Evolutionary conservation across 1,139 yeast species (phyloP).

Genomic region (Sugiyamaella xylanicola): DNA sequence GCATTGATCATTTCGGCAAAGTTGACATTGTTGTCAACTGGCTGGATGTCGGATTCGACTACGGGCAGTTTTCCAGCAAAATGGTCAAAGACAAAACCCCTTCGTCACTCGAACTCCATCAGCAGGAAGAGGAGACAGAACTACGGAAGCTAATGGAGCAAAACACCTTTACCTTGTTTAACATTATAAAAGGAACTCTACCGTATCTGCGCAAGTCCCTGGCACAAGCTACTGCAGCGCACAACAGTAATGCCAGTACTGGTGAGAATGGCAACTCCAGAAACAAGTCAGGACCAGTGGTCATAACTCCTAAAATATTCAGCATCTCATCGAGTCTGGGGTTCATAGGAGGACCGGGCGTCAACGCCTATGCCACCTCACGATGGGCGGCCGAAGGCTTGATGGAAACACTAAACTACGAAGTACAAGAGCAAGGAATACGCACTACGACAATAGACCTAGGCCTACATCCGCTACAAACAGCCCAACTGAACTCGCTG

Average conservation of each 20-base stretch:
- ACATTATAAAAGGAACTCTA: conserved; percentile 22
- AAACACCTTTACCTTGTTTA: conserved; percentile 22
- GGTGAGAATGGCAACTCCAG: not conserved
- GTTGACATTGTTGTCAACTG: conserved; percentile 25
- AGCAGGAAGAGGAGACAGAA: conserved; percentile 21
- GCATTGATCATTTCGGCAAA: conserved; percentile 21
- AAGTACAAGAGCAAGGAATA: conserved; percentile 22
- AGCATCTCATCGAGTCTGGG: conserved; percentile 24
- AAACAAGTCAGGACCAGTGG: not conserved
- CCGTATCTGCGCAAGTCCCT: conserved; percentile 16
- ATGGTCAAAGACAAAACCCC: conserved; percentile 3
- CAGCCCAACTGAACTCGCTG: conserved; percentile 15
- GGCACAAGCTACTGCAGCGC: not conserved
- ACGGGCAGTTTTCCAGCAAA: not conserved
- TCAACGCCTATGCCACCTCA: conserved; percentile 26
- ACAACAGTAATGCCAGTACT: not conserved
- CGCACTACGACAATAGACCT: conserved; percentile 23
- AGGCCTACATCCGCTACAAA: conserved; percentile 19
- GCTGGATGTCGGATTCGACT: conserved; percentile 23
- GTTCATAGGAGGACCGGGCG: conserved; percentile 30
- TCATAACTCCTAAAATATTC: conserved; percentile 9
- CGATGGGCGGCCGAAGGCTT: conserved; percentile 34
- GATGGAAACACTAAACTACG: conserved; percentile 27
- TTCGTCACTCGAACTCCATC: conserved; percentile 12
- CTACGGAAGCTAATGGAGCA: conserved; percentile 21